phyloP scores from a whole-genome alignment of 371 early-diverging fungal genomes.

The Apophysomyces trapeziformis region DNA sequence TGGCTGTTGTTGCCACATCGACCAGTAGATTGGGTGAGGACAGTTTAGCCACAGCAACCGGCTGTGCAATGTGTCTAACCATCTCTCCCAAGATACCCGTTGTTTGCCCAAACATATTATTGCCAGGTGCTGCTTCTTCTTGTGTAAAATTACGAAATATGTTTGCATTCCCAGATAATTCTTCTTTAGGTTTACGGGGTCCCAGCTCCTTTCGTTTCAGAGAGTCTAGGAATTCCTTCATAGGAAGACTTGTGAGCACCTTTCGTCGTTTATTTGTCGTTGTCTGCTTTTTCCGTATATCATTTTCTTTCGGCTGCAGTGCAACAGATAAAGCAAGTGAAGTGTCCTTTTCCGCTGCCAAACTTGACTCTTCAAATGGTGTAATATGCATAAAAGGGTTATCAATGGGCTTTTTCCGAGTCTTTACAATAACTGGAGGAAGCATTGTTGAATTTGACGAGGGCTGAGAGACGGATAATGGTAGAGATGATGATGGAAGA shows the following conservation, averaged over 20 bases:
- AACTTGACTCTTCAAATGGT: constrained; percentile 56
- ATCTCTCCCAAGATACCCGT: constrained; percentile 41
- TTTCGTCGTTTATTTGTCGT: constrained; percentile 19
- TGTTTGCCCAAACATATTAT: constrained; percentile 38
- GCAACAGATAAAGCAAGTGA: constrained; percentile 10
- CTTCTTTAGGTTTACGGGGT: constrained; percentile 21
- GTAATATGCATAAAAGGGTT: constrained; percentile 61
- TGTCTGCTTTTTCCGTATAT: constrained; percentile 1
- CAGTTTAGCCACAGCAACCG: constrained; percentile 41
- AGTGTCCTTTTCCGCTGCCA: constrained; percentile 29
- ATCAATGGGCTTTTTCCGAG: constrained; percentile 44
- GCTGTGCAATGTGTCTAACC: constrained; percentile 38
- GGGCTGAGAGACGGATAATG: constrained; percentile 10
- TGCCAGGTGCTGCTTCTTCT: constrained; percentile 48
- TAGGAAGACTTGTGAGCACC: constrained; percentile 15
- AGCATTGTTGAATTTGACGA: constrained; percentile 20
- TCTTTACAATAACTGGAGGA: constrained; percentile 39
- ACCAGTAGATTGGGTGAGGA: constrained; percentile 48
- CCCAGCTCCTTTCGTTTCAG: constrained; percentile 23
- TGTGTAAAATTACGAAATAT: constrained; percentile 39
- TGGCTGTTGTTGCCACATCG: constrained; percentile 34
- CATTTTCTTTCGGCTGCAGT: constrained; percentile 7
- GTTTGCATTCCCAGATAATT: constrained; percentile 31
- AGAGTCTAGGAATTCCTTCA: constrained; percentile 29
- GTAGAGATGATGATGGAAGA: constrained; percentile 10